Percentiles rank a stretch among this genome's conserved stretches.
phyloP scores from a whole-genome alignment of 371 early-diverging fungal species.

The Umbelopsis sp. region DNA sequence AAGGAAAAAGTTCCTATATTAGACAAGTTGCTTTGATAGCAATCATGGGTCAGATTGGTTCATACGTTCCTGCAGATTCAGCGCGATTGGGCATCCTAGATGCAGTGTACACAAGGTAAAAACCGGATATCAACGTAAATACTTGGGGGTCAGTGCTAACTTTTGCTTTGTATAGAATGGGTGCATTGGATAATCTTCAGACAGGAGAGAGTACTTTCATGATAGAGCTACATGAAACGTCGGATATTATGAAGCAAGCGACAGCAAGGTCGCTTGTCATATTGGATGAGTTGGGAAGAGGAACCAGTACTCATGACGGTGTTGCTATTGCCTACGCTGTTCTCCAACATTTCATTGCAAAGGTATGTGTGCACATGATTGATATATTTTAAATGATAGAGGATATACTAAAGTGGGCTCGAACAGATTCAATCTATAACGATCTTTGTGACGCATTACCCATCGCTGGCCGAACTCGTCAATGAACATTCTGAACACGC shows the following conservation, averaged over 20 bases:
- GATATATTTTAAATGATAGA: background rate
- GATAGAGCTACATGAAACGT: conserved; percentile 85
- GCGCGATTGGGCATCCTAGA: conserved; percentile 69
- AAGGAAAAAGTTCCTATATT: conserved; percentile 69
- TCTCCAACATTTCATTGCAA: conserved; percentile 72
- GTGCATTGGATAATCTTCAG: conserved; percentile 68
- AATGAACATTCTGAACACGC: conserved; percentile 39
- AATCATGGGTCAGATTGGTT: conserved; percentile 88
- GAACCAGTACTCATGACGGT: conserved; percentile 94
- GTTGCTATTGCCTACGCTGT: conserved; percentile 91
- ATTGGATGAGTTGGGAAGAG: conserved; percentile 98
- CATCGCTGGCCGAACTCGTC: conserved; percentile 55
- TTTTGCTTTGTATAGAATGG: conserved; percentile 45
- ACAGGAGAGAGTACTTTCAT: conserved; percentile 88
- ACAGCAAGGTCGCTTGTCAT: conserved; percentile 81
- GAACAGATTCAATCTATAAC: conserved; percentile 44
- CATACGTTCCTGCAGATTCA: conserved; percentile 65
- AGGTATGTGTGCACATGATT: conserved; percentile 45
- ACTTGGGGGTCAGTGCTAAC: background rate
- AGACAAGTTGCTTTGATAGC: conserved; percentile 76
- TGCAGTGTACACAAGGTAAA: conserved; percentile 61
- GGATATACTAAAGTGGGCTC: background rate
- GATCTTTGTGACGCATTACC: conserved; percentile 81
- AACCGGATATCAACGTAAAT: background rate
- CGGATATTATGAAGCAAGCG: conserved; percentile 69